Percentiles rank a stretch among this genome's conserved stretches.
phyloP scores from a whole-genome alignment of 2,329 filamentous ascomycete species.

The Scedosporium dehoogii region DNA sequence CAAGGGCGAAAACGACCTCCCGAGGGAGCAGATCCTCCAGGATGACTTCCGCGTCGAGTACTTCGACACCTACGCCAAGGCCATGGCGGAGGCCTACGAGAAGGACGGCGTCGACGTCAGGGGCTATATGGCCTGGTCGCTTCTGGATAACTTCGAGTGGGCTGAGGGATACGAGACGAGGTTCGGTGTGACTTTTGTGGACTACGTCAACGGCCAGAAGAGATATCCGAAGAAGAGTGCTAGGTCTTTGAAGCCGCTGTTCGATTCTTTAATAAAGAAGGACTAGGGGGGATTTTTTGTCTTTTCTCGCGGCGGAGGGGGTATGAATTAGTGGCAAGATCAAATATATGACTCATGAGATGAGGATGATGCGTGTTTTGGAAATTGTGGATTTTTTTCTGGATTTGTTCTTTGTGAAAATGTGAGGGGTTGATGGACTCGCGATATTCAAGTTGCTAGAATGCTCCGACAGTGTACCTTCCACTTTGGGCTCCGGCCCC shows the following conservation, averaged over 20 bases:
- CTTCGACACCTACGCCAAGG: conserved; percentile 66
- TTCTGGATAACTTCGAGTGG: conserved; percentile 90
- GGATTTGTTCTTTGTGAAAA: no score
- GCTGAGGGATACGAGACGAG: conserved; percentile 51
- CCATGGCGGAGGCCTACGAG: conserved; percentile 62
- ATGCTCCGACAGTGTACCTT: no score
- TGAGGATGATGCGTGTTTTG: no score
- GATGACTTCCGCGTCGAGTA: conserved; percentile 77
- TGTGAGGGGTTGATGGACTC: no score
- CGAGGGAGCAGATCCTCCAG: conserved; percentile 59
- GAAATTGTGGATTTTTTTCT: no score
- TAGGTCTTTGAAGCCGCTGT: conserved; percentile 57
- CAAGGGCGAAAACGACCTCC: conserved; percentile 71
- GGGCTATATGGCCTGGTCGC: conserved; percentile 78
- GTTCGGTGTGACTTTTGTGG: conserved; percentile 76
- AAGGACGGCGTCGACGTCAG: conserved; percentile 69
- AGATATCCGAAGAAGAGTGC: conserved; percentile 79
- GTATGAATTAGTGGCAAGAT: no score
- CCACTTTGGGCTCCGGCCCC: no score
- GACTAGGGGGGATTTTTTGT: conserved; percentile 21
- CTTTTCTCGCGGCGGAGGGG: no score
- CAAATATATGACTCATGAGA: no score
- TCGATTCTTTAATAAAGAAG: conserved; percentile 61
- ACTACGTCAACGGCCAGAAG: conserved; percentile 72
- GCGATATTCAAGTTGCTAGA: no score